A percentile compares a stretch with the other conserved stretches of the same genome.
These are phyloP conservation scores for Albizia julibrissin DNA, from an alignment of 306 rosid species.

Conservation along the genomic window DNA sequence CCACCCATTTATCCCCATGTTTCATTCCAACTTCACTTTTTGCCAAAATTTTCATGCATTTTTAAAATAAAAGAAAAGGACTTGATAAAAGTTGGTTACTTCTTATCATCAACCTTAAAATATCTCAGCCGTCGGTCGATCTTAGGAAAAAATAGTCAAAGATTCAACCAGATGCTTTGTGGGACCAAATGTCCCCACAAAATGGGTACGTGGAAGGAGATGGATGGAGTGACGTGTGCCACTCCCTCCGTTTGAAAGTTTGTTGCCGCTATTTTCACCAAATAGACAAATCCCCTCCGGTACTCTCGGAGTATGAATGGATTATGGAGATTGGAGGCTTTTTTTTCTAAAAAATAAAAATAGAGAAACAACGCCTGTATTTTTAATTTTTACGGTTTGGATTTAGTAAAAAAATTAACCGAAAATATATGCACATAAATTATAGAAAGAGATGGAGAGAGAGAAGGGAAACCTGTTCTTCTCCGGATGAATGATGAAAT, in stretches of 20 bases:
- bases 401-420: neutral
- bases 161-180: neutral
- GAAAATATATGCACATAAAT: neutral
- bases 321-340: neutral
- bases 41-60: neutral
- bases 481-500: constrained; percentile 59
- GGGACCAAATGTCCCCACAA: neutral
- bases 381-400: neutral
- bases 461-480: constrained; percentile 56
- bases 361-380: neutral
- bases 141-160: neutral
- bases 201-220: constrained; percentile 25
- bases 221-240: constrained; percentile 4
- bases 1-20: no score
- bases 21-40: no score
- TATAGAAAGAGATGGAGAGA: neutral
- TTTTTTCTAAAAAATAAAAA: neutral
- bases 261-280: constrained; percentile 28
- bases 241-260: constrained; percentile 22
- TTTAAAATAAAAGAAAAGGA: no score
- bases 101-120: neutral
- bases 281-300: neutral
- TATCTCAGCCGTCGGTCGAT: neutral
- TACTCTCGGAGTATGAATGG: neutral
- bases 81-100: no score